These are phyloP conservation scores for Pseudocercospora cruenta DNA, from an alignment of 2,329 filamentous ascomycete species.

Conservation along the genomic window DNA sequence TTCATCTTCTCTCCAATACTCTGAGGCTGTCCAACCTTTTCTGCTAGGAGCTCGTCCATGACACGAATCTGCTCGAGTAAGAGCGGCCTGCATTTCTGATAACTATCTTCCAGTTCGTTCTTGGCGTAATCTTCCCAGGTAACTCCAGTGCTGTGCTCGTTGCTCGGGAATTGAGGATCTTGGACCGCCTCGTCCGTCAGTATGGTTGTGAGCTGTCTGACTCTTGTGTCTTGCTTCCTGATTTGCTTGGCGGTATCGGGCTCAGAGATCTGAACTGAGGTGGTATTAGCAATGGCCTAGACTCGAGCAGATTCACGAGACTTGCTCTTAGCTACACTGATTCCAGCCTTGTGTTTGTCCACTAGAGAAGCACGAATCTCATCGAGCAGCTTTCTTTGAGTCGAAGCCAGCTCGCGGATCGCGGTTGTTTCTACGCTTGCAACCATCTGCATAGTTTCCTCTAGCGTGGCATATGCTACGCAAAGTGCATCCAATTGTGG, in stretches of 20 bases:
- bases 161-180: not conserved
- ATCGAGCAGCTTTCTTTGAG: too few relatives aligned
- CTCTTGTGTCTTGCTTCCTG: not conserved
- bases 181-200: not conserved
- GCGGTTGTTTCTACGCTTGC: too few relatives aligned
- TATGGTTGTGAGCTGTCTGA: not conserved
- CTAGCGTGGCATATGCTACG: too few relatives aligned
- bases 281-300: not conserved
- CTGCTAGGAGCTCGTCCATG: not conserved
- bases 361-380: too few relatives aligned
- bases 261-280: not conserved
- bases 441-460: too few relatives aligned
- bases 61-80: not conserved
- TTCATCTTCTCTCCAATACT: too few relatives aligned
- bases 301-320: too few relatives aligned
- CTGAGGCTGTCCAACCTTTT: too few relatives aligned
- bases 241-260: not conserved
- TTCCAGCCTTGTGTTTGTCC: too few relatives aligned
- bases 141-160: not conserved
- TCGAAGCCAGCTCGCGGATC: too few relatives aligned
- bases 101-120: not conserved
- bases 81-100: not conserved
- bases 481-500: too few relatives aligned
- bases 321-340: too few relatives aligned
- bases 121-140: not conserved